A percentile compares a stretch with the other conserved stretches of the same genome.
phyloP scores from a whole-genome alignment of 805 yeast genomes.

The Tetrapisispora iriomotensis region DNA sequence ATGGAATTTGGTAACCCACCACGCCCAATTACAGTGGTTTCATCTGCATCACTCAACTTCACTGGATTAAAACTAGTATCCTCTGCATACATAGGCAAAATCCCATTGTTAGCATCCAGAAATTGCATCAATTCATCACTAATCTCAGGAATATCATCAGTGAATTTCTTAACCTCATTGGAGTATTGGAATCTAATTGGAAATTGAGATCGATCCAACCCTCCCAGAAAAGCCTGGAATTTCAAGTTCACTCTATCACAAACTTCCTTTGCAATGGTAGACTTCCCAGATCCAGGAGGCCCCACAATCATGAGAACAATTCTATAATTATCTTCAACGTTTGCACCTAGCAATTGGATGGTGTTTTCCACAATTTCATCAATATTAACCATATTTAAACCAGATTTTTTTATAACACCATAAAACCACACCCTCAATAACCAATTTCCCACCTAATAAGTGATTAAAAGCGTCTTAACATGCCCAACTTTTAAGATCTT shows the following conservation, averaged over 20 bases:
- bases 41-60: conserved; percentile 13
- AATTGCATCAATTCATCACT: conserved; percentile 2
- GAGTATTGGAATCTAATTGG: conserved; percentile 1
- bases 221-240: conserved; percentile 11
- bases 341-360: conserved; percentile 18
- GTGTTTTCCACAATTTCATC: conserved; percentile 26
- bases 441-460: too few relatives aligned
- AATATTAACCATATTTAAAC: conserved; percentile 24
- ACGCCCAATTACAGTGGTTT: conserved; percentile 17
- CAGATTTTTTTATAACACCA: neutral
- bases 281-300: conserved; percentile 79
- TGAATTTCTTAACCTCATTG: neutral
- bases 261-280: conserved; percentile 49
- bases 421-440: neutral
- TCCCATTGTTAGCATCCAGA: conserved; percentile 9
- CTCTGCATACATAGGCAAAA: conserved; percentile 16
- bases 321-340: conserved; percentile 31
- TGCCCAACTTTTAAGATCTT: too few relatives aligned
- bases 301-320: conserved; percentile 57
- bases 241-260: conserved; percentile 32
- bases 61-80: conserved; percentile 15
- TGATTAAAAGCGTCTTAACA: too few relatives aligned
- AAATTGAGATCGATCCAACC: conserved; percentile 1
- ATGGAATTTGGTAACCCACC: conserved; percentile 25
- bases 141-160: neutral